Conservation (phyloP, 257 asterid species). For the Nicotiana knightiana region DNA sequence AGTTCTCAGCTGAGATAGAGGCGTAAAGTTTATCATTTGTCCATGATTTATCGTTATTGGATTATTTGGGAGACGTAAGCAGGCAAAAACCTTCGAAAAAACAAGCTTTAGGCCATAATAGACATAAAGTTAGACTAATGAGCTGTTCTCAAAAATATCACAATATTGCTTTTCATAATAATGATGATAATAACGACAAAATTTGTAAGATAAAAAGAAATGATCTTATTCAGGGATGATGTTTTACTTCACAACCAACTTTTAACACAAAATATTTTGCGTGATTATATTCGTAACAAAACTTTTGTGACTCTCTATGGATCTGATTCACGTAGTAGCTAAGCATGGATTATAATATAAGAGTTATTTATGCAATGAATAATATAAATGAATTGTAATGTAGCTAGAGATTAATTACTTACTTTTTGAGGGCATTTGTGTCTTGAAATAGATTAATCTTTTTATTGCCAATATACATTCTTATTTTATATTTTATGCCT, state of each 20-base stretch:
- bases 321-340: background rate
- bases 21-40: background rate
- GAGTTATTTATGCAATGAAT: background rate
- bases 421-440: too few relatives aligned
- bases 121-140: conserved; percentile 5
- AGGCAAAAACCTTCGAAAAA: background rate
- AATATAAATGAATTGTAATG: too few relatives aligned
- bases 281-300: background rate
- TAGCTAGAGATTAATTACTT: too few relatives aligned
- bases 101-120: background rate
- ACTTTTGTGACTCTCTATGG: too few relatives aligned
- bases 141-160: conserved; percentile 4
- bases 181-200: background rate
- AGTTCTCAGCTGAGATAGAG: background rate
- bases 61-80: conserved; percentile 1
- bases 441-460: too few relatives aligned
- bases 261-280: background rate
- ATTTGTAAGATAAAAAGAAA: background rate
- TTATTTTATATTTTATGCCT: too few relatives aligned
- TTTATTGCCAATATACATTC: too few relatives aligned
- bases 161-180: background rate
- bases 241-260: background rate
- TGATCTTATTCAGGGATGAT: background rate
- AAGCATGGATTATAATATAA: background rate
- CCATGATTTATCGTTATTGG: background rate